Conservation (phyloP, 2,329 filamentous ascomycete genomes). For the Leptographium galeiforme region DNA sequence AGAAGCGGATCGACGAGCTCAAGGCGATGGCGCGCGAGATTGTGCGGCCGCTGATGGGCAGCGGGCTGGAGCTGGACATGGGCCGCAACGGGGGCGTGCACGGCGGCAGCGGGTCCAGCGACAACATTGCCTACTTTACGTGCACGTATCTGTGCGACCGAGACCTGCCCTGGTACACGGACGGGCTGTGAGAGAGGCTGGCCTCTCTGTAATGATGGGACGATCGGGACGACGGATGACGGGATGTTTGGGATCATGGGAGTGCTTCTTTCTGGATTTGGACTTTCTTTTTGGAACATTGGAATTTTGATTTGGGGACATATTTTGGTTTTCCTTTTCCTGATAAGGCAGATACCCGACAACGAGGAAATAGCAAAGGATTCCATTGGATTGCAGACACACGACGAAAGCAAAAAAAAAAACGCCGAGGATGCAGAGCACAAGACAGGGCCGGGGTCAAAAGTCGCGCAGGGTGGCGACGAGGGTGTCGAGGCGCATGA, state of each 20-base stretch:
- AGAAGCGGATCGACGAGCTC: constrained; percentile 76
- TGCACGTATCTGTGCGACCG: constrained; percentile 34
- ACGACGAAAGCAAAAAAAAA: too few relatives aligned
- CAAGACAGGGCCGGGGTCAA: constrained; percentile 19
- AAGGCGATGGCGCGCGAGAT: constrained; percentile 72
- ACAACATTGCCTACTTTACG: constrained; percentile 34
- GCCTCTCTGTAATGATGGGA: background rate
- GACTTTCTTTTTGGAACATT: too few relatives aligned
- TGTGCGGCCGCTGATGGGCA: constrained; percentile 76
- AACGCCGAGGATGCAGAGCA: too few relatives aligned
- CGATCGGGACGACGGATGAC: background rate
- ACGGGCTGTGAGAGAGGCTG: constrained; percentile 10
- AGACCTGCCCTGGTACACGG: constrained; percentile 36
- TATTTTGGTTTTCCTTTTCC: background rate
- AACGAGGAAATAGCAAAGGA: background rate
- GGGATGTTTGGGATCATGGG: background rate
- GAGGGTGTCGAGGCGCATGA: constrained; percentile 71
- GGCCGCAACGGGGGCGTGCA: constrained; percentile 23
- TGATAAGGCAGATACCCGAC: background rate
- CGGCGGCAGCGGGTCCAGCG: constrained; percentile 22
- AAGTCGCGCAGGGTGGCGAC: constrained; percentile 74
- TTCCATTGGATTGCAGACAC: too few relatives aligned
- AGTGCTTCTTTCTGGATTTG: too few relatives aligned
- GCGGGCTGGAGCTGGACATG: constrained; percentile 69
- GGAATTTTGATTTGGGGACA: background rate